These are phyloP conservation scores for Astrephomene gubernaculifera DNA, from an alignment of 139 green algal genomes.

Conservation along the genomic window DNA sequence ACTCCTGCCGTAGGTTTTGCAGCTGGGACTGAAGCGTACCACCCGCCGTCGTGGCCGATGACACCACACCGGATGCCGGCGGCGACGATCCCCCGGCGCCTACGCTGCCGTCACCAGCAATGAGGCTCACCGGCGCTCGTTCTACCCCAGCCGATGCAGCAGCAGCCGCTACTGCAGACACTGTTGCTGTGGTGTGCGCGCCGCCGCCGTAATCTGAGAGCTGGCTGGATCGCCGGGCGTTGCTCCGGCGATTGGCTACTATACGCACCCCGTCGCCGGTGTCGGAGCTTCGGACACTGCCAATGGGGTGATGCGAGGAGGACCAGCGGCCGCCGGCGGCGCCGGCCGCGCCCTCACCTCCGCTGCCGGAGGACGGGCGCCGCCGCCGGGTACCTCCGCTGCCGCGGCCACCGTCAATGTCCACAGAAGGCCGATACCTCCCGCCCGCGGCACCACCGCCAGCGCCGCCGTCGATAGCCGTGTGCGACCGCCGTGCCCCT, in stretches of 20 bases:
- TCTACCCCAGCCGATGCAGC: too few species aligned
- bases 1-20: constrained; percentile 36
- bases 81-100: background rate
- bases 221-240: background rate
- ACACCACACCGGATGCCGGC: too few species aligned
- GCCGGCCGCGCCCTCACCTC: background rate
- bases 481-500: too few species aligned
- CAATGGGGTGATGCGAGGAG: background rate
- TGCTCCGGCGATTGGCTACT: background rate
- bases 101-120: background rate
- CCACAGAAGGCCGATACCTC: too few species aligned
- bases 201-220: constrained; percentile 2
- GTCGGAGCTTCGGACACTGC: constrained; percentile 22
- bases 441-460: too few species aligned
- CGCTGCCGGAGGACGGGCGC: background rate
- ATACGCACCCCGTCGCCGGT: constrained; percentile 22
- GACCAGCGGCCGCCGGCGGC: background rate
- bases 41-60: too few species aligned
- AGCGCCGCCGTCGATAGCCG: too few species aligned
- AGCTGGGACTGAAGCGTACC: constrained; percentile 19
- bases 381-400: background rate
- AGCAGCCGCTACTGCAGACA: too few species aligned
- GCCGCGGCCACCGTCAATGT: too few species aligned
- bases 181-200: too few species aligned
- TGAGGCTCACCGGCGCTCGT: too few species aligned